Evolutionary conservation across 257 asterid genomes (phyloP).

Genomic region (Solanum arcanum): DNA sequence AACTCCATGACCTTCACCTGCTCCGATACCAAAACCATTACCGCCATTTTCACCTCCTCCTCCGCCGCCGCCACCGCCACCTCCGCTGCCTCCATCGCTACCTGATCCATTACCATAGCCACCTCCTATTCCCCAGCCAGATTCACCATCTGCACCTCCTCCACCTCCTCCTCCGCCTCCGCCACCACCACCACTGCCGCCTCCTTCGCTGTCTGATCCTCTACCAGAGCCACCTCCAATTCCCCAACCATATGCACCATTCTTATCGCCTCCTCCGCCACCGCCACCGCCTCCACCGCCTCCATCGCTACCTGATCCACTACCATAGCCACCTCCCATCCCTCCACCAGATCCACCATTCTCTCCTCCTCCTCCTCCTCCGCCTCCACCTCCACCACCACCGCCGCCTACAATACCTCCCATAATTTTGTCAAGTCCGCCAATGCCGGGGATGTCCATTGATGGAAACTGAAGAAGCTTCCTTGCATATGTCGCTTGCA

Average conservation of each 20-base stretch:
- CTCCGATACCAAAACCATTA: neutral
- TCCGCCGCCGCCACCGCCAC: rapidly evolving
- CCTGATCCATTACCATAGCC: neutral
- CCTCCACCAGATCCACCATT: neutral
- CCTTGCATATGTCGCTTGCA: neutral
- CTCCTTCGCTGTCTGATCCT: neutral
- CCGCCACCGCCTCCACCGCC: rapidly evolving
- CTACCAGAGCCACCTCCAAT: neutral
- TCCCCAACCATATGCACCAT: neutral
- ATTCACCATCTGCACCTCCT: neutral
- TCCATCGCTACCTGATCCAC: neutral
- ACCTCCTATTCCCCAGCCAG: neutral
- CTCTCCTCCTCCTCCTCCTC: neutral
- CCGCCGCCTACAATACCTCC: neutral
- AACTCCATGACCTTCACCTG: neutral
- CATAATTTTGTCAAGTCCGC: neutral
- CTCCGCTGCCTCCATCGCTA: neutral
- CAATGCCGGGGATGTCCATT: neutral
- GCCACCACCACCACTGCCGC: neutral
- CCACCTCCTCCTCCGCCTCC: neutral
- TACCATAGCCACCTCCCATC: neutral
- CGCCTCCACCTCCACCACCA: neutral
- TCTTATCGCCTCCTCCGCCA: neutral
- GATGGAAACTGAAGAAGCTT: neutral
- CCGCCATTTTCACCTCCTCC: neutral